phyloP scores from a whole-genome alignment of 495 filamentous ascomycete genomes.

The Penicillium simplicissimum region DNA sequence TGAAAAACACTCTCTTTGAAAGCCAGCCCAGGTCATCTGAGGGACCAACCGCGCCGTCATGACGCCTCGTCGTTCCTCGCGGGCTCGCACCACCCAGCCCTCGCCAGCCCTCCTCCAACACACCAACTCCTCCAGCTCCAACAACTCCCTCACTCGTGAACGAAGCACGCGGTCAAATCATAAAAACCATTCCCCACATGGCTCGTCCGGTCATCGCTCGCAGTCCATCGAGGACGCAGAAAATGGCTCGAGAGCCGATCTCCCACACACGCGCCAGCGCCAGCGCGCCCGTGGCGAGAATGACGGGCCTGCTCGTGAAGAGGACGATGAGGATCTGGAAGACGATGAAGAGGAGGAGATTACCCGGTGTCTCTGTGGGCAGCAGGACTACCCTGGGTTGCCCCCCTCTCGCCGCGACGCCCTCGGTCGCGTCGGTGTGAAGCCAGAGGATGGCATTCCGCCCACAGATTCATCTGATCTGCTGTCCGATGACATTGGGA shows the following conservation, averaged over 20 bases:
- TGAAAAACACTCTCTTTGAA: constrained; percentile 10
- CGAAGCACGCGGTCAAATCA: constrained; percentile 69
- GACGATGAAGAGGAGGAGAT: constrained; percentile 84
- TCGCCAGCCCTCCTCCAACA: constrained; percentile 65
- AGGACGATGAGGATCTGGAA: constrained; percentile 64
- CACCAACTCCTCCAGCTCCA: constrained; percentile 74
- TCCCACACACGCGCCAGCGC: constrained; percentile 69
- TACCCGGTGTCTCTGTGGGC: constrained; percentile 91
- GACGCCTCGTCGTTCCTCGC: constrained; percentile 87
- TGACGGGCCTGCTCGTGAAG: constrained; percentile 52
- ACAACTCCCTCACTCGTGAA: constrained; percentile 67
- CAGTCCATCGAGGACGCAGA: constrained; percentile 76
- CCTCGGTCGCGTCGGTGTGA: constrained; percentile 52
- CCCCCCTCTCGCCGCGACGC: constrained; percentile 66
- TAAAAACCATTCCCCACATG: constrained; percentile 71
- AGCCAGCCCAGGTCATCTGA: constrained; percentile 4
- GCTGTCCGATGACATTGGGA: constrained; percentile 80
- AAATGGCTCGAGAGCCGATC: constrained; percentile 56
- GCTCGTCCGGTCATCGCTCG: constrained; percentile 71
- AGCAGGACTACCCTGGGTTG: constrained; percentile 91
- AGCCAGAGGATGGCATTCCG: constrained; percentile 55
- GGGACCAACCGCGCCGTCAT: constrained; percentile 31
- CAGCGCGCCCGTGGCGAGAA: constrained; percentile 67
- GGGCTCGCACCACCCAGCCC: constrained; percentile 81
- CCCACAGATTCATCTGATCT: constrained; percentile 41